Conservation (phyloP, 2,329 filamentous ascomycete species). For the Alternaria alternata region DNA sequence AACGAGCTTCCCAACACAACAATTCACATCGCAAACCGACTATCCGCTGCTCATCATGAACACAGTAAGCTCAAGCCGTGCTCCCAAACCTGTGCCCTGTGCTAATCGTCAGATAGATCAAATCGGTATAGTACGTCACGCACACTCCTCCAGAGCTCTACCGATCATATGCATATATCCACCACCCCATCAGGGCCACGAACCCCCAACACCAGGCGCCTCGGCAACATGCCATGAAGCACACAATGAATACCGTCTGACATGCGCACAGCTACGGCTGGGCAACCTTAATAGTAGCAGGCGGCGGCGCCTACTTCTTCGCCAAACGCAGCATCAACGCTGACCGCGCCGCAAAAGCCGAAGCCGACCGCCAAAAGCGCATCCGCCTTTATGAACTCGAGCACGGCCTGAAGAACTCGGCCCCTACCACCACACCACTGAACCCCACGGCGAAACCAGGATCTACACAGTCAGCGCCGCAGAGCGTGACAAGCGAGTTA, state of each 20-base stretch:
- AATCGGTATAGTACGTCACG: conserved; percentile 65
- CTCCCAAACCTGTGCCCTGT: neutral
- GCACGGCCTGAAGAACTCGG: conserved; percentile 16
- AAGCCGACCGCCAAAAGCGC: conserved; percentile 52
- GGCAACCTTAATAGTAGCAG: conserved; percentile 84
- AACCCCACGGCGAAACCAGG: conserved; percentile 20
- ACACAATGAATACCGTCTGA: conserved; percentile 3
- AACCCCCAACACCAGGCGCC: neutral
- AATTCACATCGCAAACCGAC: neutral
- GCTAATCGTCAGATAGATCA: conserved; percentile 53
- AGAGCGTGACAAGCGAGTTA: conserved; percentile 15
- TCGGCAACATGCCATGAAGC: conserved; percentile 1
- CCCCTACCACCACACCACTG: conserved; percentile 18
- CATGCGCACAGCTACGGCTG: conserved; percentile 76
- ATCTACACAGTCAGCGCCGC: conserved; percentile 17
- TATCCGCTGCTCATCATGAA: conserved; percentile 54
- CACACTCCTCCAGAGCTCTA: conserved; percentile 1
- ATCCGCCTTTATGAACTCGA: conserved; percentile 44
- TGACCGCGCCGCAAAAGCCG: conserved; percentile 78
- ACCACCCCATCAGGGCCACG: neutral
- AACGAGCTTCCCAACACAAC: conserved; percentile 1
- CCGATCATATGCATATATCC: neutral
- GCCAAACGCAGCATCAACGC: conserved; percentile 95
- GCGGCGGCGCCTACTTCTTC: conserved; percentile 92
- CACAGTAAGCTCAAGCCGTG: conserved; percentile 53